These are phyloP conservation scores for Jatropha curcas DNA, from an alignment of 345 rosid species.

Conservation along the genomic window DNA sequence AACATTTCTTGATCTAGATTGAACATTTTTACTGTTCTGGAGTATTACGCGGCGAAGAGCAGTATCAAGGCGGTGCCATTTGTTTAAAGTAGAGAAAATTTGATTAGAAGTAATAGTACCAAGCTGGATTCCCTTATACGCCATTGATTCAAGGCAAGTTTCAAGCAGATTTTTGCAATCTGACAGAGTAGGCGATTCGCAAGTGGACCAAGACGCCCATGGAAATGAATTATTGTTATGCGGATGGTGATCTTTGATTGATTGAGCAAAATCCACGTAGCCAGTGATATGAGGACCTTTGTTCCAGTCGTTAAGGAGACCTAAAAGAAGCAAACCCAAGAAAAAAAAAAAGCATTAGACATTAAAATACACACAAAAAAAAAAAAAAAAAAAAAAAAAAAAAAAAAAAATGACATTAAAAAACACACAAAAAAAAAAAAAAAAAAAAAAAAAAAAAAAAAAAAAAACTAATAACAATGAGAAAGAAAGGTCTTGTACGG, in stretches of 20 bases:
- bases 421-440: background rate
- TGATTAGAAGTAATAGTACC: conserved; percentile 79
- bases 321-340: conserved; percentile 31
- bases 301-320: conserved; percentile 81
- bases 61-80: conserved; percentile 74
- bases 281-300: conserved; percentile 84
- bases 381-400: too few relatives aligned
- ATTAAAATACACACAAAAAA: too few relatives aligned
- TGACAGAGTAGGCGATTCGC: conserved; percentile 59
- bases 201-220: conserved; percentile 85
- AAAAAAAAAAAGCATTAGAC: background rate
- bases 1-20: conserved; percentile 29
- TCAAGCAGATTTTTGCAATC: conserved; percentile 78
- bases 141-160: conserved; percentile 85
- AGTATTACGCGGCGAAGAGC: conserved; percentile 55
- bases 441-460: too few relatives aligned
- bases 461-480: too few relatives aligned
- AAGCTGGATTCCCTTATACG: conserved; percentile 58
- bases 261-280: conserved; percentile 84
- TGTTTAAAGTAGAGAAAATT: conserved; percentile 70
- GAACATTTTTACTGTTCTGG: conserved; percentile 18
- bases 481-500: conserved; percentile 36
- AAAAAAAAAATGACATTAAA: too few relatives aligned
- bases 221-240: conserved; percentile 62
- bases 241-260: conserved; percentile 76